Percentiles rank a stretch among this genome's conserved stretches.
phyloP scores from a whole-genome alignment of 73 alveolate species.

The Paramecium primaurelia region DNA sequence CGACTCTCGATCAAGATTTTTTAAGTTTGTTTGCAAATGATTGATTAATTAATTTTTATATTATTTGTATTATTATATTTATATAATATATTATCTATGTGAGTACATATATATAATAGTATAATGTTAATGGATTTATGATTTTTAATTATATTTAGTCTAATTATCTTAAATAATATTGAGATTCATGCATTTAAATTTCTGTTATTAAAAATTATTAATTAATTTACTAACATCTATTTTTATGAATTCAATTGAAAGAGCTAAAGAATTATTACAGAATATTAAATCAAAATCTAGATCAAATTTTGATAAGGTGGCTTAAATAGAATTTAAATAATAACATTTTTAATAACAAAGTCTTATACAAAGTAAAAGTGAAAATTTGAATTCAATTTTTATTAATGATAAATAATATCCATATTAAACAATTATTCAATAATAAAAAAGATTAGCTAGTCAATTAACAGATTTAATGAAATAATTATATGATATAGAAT shows the following conservation, averaged over 20 bases:
- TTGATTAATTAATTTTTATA: neutral
- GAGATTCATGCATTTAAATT: neutral
- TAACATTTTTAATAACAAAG: neutral
- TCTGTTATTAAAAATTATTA: neutral
- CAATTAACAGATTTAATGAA: neutral
- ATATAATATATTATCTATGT: too few species aligned
- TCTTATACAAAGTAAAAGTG: neutral
- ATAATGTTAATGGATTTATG: neutral
- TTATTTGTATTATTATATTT: neutral
- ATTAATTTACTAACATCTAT: neutral
- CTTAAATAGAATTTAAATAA: neutral
- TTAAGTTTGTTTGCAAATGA: constrained; percentile 1
- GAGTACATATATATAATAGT: too few species aligned
- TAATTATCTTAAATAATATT: neutral
- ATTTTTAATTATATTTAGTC: neutral
- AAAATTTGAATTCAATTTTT: neutral
- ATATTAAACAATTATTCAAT: neutral
- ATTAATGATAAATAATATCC: neutral
- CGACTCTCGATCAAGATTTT: neutral
- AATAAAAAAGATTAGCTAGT: neutral
- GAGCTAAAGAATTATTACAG: neutral
- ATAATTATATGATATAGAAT: neutral
- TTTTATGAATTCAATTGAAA: neutral
- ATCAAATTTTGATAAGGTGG: neutral
- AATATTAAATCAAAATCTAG: neutral